Percentiles rank a stretch among this genome's conserved stretches.
Conservation (phyloP, 805 yeast species). For the Maudiozyma saulgeensis region DNA sequence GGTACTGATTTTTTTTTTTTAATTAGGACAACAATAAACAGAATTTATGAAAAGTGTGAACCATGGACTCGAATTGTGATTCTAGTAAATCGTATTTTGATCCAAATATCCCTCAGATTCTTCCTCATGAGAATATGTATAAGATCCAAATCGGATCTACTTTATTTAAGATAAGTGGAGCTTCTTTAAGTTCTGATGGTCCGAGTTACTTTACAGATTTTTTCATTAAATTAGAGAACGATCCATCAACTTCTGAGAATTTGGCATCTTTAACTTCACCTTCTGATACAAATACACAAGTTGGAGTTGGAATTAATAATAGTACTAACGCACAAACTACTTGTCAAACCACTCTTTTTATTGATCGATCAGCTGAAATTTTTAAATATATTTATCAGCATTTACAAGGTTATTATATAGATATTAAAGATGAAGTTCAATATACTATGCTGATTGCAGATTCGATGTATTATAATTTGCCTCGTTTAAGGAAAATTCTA, state of each 20-base stretch:
- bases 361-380: constrained; percentile 66
- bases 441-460: constrained; percentile 58
- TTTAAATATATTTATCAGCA: constrained; percentile 62
- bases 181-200: constrained; percentile 74
- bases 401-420: constrained; percentile 69
- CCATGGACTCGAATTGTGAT: not conserved
- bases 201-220: constrained; percentile 81
- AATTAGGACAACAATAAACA: too few relatives aligned
- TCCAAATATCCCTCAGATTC: constrained; percentile 16
- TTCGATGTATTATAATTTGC: constrained; percentile 60
- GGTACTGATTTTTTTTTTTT: too few relatives aligned
- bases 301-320: too few relatives aligned
- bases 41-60: too few relatives aligned
- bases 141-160: constrained; percentile 60
- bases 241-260: not conserved
- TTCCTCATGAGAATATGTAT: constrained; percentile 65
- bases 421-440: constrained; percentile 49
- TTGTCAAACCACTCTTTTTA: constrained; percentile 34
- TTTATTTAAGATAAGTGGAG: constrained; percentile 56
- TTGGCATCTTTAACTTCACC: not conserved
- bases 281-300: not conserved
- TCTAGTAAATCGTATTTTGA: constrained; percentile 10
- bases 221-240: constrained; percentile 31
- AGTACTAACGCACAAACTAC: not conserved
- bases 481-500: constrained; percentile 42